Evolutionary conservation across 495 filamentous ascomycete genomes (phyloP).

Genomic region (Delitschia confertaspora): DNA sequence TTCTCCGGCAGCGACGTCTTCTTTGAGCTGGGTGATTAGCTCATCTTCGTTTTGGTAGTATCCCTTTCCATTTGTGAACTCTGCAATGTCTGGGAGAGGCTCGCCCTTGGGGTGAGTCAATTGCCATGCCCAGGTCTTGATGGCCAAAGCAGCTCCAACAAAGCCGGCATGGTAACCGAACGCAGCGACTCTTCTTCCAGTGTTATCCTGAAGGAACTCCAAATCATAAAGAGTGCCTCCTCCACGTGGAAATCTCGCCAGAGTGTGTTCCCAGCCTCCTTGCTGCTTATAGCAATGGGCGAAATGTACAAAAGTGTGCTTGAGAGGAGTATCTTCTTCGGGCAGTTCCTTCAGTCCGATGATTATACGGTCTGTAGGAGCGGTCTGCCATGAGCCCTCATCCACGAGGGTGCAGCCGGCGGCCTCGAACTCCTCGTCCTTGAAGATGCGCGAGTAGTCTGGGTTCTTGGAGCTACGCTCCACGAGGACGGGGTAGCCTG

Average conservation of each 20-base stretch:
- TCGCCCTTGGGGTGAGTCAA: slow-evolving; percentile 55
- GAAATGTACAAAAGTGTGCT: slow-evolving; percentile 82
- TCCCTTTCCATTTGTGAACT: slow-evolving; percentile 31
- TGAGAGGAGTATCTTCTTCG: slow-evolving; percentile 77
- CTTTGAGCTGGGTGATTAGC: slow-evolving; percentile 65
- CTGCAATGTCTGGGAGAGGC: slow-evolving; percentile 57
- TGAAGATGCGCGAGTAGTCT: slow-evolving; percentile 62
- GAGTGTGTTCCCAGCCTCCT: slow-evolving; percentile 71
- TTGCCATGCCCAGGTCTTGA: slow-evolving; percentile 75
- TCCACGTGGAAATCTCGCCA: slow-evolving; percentile 72
- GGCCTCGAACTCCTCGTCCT: slow-evolving; percentile 54
- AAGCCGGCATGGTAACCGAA: slow-evolving; percentile 61
- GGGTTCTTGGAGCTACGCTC: slow-evolving; percentile 54
- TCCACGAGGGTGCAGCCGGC: slow-evolving; percentile 66
- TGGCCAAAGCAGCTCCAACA: slow-evolving; percentile 22
- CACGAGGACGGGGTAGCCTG: slow-evolving; percentile 71
- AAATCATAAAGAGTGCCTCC: slow-evolving; percentile 80
- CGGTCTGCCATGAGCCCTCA: slow-evolving; percentile 70
- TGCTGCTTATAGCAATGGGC: slow-evolving; percentile 80
- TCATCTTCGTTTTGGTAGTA: slow-evolving; percentile 66
- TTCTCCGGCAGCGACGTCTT: slow-evolving; percentile 51
- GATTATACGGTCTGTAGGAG: slow-evolving; percentile 76
- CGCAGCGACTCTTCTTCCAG: slow-evolving; percentile 68
- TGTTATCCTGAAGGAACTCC: slow-evolving; percentile 78
- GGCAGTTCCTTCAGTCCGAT: slow-evolving; percentile 86